Evolutionary conservation across 2,329 filamentous ascomycete genomes (phyloP), one percentile per base, ranked within the genome.

Genomic region (Fragosphaeria purpurea): DNA sequence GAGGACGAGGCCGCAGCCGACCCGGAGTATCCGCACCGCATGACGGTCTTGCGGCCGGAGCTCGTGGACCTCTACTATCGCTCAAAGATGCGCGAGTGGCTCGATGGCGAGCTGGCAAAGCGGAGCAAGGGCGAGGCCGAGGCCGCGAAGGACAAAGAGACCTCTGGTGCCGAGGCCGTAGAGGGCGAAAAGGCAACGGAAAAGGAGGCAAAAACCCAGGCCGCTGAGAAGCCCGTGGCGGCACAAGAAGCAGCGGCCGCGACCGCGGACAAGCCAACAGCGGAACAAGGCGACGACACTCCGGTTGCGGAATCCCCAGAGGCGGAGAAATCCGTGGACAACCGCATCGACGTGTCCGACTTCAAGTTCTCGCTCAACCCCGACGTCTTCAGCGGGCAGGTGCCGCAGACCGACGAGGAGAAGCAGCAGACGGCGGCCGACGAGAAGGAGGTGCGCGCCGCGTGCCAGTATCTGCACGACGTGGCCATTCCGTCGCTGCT

Each of bases 291-390:
- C 50, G 64, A 70, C 46, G 58, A 60, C 11, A 60, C 55, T 31
- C 48, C 50, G 10, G 44, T 53, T 34, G 45, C 47, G 30, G 43
- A 49, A 12, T 13, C 45, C 1, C 43, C 50, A 41, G 48, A 50
- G 32, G 73, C 68, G 52, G 67, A 70, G 30, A 65, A 69, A 44
- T 65, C 72, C 49, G 60, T 70, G 42, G 77, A 81, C 60, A 83
- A 87, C 56, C 81, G 83, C 50, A 85, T 95, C 39, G 89, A 97
- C 61, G 82, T 95, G 53, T 87, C 88, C 42, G 81, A 85, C 60
- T 98, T 97, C 74, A 76, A 82, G 44, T 89, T 96, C 61, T 75
- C 88, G 6, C 79, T 98, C 48, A 98, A 98, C 70, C 90, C 93
- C 5, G 93, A 98, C 66, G 88, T 88, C 35, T 97, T 91, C 75